Conservation (phyloP, 495 filamentous ascomycete species). For the Rostrohypoxylon terebratum region DNA sequence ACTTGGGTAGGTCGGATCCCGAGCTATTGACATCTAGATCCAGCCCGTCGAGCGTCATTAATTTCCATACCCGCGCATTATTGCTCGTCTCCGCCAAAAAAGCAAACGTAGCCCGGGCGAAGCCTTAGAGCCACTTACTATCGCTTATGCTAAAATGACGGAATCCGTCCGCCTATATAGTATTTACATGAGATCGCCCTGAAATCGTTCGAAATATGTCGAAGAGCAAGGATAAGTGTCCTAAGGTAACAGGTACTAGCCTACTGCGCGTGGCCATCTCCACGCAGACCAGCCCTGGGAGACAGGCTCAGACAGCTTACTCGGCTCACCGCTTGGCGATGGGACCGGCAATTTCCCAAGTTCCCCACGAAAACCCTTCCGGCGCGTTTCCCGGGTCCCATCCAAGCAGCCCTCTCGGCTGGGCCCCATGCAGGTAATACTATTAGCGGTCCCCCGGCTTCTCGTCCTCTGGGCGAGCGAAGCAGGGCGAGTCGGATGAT, state of each 20-base stretch:
- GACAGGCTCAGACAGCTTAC: conserved; percentile 23
- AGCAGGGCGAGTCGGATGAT: conserved; percentile 17
- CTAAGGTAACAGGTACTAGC: not conserved
- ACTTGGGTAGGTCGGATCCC: not conserved
- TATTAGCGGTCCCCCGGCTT: not conserved
- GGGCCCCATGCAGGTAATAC: conserved; percentile 22
- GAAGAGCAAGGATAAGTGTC: not conserved
- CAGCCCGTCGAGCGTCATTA: not conserved
- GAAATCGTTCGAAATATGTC: not conserved
- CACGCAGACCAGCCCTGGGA: conserved; percentile 1
- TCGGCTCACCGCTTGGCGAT: conserved; percentile 33
- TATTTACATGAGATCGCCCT: not conserved
- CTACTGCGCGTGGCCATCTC: not conserved
- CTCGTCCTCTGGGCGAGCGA: not conserved
- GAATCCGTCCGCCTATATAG: not conserved
- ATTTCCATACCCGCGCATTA: not conserved
- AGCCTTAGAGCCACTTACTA: conserved; percentile 1
- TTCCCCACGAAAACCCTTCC: conserved; percentile 3
- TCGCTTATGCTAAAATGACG: conserved; percentile 1
- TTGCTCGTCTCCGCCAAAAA: not conserved
- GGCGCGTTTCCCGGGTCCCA: conserved; percentile 31
- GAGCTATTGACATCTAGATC: not conserved
- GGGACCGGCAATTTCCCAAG: conserved; percentile 37
- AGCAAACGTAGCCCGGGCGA: not conserved
- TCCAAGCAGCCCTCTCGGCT: conserved; percentile 14